Conservation (phyloP, 106 monocot species). For the Acorus calamus region DNA sequence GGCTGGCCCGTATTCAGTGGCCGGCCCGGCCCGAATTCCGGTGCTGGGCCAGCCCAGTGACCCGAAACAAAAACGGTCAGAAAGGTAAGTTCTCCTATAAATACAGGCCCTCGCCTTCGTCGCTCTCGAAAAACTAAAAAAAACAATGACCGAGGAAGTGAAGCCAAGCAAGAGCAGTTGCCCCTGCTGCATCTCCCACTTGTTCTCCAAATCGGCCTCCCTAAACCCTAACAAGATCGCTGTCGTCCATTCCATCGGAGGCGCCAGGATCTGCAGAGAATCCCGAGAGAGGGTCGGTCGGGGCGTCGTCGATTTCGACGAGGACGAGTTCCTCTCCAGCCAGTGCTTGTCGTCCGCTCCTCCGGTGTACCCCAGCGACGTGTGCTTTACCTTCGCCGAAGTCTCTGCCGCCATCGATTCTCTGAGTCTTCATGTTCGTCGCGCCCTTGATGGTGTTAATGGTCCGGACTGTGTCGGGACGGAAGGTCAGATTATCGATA, state of each 20-base stretch:
- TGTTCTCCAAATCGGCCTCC: slow-evolving; percentile 42
- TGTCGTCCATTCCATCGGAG: slow-evolving; percentile 35
- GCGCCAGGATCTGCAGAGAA: slow-evolving; percentile 9
- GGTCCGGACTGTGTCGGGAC: slow-evolving; percentile 14
- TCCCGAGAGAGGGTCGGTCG: neutral
- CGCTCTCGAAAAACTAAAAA: too few relatives aligned
- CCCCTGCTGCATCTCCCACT: slow-evolving; percentile 74
- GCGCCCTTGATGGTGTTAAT: slow-evolving; percentile 37
- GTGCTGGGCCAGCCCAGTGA: too few relatives aligned
- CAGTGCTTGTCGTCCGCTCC: slow-evolving; percentile 9
- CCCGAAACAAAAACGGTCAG: too few relatives aligned
- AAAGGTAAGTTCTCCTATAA: too few relatives aligned
- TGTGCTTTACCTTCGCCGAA: slow-evolving; percentile 50
- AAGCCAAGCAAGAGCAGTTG: too few relatives aligned
- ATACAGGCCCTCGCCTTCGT: too few relatives aligned
- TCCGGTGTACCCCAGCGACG: slow-evolving; percentile 33
- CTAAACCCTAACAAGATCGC: slow-evolving; percentile 26
- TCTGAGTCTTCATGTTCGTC: slow-evolving; percentile 47
- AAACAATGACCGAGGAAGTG: too few relatives aligned
- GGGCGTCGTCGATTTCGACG: neutral
- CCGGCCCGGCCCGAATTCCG: too few relatives aligned
- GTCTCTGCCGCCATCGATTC: slow-evolving; percentile 51
- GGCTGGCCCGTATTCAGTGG: too few relatives aligned
- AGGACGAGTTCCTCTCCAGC: slow-evolving; percentile 2
- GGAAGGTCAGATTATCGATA: slow-evolving; percentile 8